Evolutionary conservation across 331 rosid genomes (phyloP).

Genomic region (Malus hybrid): DNA sequence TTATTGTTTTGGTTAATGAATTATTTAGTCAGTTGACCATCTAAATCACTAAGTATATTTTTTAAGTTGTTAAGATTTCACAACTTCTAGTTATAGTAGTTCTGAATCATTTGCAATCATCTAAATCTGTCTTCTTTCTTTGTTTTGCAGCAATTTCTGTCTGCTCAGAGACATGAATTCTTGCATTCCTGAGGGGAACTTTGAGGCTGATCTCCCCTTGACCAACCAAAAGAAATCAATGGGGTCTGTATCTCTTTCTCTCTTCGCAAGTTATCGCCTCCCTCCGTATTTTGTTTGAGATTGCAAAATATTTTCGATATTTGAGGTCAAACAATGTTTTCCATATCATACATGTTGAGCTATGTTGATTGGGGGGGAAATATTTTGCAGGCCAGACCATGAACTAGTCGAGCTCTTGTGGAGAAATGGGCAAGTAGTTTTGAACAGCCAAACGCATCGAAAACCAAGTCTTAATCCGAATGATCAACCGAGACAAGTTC

Average conservation of each 20-base stretch:
- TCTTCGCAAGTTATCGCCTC: constrained; percentile 1
- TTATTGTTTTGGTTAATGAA: not conserved
- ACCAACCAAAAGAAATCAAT: constrained; percentile 45
- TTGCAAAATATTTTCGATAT: not conserved
- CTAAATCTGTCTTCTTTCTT: constrained; percentile 20
- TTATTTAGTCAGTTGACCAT: constrained; percentile 7
- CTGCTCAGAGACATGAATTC: constrained; percentile 47
- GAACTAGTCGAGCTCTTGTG: constrained; percentile 73
- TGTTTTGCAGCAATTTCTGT: constrained; percentile 29
- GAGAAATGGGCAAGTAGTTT: constrained; percentile 76
- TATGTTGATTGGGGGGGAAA: not conserved
- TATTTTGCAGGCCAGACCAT: constrained; percentile 53
- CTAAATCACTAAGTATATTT: constrained; percentile 4
- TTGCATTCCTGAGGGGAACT: constrained; percentile 53
- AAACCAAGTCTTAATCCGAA: constrained; percentile 28
- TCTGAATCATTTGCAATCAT: not conserved
- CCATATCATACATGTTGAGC: not conserved
- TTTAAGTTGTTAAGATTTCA: not conserved
- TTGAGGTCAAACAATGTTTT: no score
- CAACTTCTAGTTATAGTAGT: not conserved
- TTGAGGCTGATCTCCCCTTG: constrained; percentile 41
- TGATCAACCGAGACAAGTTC: constrained; percentile 37
- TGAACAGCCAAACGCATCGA: constrained; percentile 51
- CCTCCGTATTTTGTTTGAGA: not conserved
- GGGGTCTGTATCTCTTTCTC: constrained; percentile 43